phyloP scores from a whole-genome alignment of 352 stramenopile genomes.

The Halophytophthora polymorphica region DNA sequence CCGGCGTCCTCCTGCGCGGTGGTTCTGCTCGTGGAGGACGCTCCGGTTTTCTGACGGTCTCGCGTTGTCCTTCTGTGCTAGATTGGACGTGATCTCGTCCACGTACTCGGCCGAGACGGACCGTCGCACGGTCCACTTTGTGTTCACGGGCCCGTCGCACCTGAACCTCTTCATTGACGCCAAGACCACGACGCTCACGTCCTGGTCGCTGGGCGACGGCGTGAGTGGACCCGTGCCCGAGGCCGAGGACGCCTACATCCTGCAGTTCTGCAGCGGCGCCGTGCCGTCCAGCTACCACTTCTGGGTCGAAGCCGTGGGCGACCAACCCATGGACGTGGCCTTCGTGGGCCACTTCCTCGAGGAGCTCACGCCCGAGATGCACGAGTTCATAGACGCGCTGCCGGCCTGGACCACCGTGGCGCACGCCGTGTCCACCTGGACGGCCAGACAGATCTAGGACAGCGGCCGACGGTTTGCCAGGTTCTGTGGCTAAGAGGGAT shows the following conservation, averaged over 20 bases:
- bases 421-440: slow-evolving; percentile 58
- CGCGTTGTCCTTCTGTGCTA: slow-evolving; percentile 7
- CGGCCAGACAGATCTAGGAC: slow-evolving; percentile 48
- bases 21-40: too few relatives aligned
- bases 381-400: slow-evolving; percentile 36
- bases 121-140: slow-evolving; percentile 58
- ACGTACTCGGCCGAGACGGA: slow-evolving; percentile 45
- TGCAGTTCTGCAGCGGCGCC: slow-evolving; percentile 65
- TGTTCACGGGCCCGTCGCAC: slow-evolving; percentile 63
- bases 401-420: slow-evolving; percentile 47
- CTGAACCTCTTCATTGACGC: slow-evolving; percentile 79
- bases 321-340: slow-evolving; percentile 46
- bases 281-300: slow-evolving; percentile 66
- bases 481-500: too few relatives aligned
- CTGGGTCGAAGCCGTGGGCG: slow-evolving; percentile 65
- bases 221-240: slow-evolving; percentile 48
- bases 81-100: slow-evolving; percentile 61
- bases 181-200: slow-evolving; percentile 60
- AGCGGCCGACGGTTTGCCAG: too few relatives aligned
- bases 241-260: slow-evolving; percentile 67
- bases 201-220: slow-evolving; percentile 73
- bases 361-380: slow-evolving; percentile 41
- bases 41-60: slow-evolving; percentile 7
- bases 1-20: neutral
- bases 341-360: slow-evolving; percentile 74